Base-by-base conservation (phyloP, 2,329 filamentous ascomycete species). In the Ophiostoma triangulosporum region DNA sequence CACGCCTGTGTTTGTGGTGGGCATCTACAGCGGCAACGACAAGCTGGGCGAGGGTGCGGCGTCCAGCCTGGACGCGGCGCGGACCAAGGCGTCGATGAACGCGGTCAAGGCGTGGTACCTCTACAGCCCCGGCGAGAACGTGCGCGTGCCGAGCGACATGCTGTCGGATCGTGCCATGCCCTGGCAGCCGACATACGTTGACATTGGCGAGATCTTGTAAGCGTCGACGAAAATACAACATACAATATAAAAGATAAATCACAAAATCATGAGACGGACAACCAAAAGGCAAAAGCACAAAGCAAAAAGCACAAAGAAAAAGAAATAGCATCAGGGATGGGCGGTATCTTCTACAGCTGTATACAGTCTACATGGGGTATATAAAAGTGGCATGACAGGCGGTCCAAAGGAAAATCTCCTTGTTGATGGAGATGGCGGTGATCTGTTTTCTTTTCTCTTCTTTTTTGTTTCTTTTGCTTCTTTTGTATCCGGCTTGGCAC, bases 61-160 rank as follows among this genome's bases (percentile, higher is more conserved):
- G 24, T 73, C 84, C 49, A 90, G 79, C 67, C 72, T 97, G 54
- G 76, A 88, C 60, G 79, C 88, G 62, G 91, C 86, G 31, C 80
- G 88, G 58, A 76, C 79, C 58, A 79, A 87, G 66, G 93, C 93
- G 20, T 81, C 87, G 35, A 90, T 94, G 63, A 83, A 85, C 58
- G 83, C 89, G 17, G 74, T 98, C 64, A 95, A 95, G 75, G 77
- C 84, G 6, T 98, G 93, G 93, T 98, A 98, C 69, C 74, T 98
- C 52, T 98, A 98, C 73, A 90, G 83, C 66, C 91, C 93, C 27
- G 73, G 76, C 54, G 70, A 74, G 60, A 70, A 79, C 58, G 77
- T 81, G 50, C 75, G 76, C 55, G 73, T 88, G 57, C 84, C 84
- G 24, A 87, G 84, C 64, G 81, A 86, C 58, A 84, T 78, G 71